phyloP scores from a whole-genome alignment of 441 rosid species.

The Gossypium lobatum region DNA sequence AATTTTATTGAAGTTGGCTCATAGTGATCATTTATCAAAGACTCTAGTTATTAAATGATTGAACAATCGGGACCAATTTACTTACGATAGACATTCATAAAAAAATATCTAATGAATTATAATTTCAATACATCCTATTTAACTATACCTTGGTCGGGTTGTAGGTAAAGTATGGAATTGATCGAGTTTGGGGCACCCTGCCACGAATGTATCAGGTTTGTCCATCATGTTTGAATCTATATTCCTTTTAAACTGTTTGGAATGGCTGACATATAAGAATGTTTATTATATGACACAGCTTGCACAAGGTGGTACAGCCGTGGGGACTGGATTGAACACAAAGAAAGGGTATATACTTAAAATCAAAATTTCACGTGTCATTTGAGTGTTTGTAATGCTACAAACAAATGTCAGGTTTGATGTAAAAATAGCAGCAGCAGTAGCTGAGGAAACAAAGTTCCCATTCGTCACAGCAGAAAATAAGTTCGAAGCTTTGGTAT shows the following conservation, averaged over 20 bases:
- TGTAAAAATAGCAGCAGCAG: constrained; percentile 85
- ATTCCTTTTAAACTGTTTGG: not conserved
- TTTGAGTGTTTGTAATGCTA: not conserved
- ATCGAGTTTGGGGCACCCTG: constrained; percentile 54
- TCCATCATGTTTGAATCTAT: not conserved
- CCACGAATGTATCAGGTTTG: constrained; percentile 87
- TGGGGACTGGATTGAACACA: constrained; percentile 94
- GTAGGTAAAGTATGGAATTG: constrained; percentile 82
- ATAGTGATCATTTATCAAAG: not conserved
- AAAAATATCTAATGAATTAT: too few species aligned
- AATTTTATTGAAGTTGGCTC: too few species aligned
- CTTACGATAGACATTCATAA: too few species aligned
- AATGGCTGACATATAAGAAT: not conserved
- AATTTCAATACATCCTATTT: not conserved
- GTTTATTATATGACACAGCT: constrained; percentile 37
- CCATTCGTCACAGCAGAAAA: constrained; percentile 93
- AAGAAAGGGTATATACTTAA: constrained; percentile 65
- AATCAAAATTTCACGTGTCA: too few species aligned
- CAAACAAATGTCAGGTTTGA: constrained; percentile 55
- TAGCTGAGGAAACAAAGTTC: constrained; percentile 82
- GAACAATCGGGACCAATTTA: too few species aligned
- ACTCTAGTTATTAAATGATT: not conserved
- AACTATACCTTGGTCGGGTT: not conserved
- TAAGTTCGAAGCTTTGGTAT: constrained; percentile 95
- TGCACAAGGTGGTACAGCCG: constrained; percentile 99